These are phyloP conservation scores for Luffa aegyptiaca DNA, from an alignment of 306 rosid genomes.

Conservation along the genomic window DNA sequence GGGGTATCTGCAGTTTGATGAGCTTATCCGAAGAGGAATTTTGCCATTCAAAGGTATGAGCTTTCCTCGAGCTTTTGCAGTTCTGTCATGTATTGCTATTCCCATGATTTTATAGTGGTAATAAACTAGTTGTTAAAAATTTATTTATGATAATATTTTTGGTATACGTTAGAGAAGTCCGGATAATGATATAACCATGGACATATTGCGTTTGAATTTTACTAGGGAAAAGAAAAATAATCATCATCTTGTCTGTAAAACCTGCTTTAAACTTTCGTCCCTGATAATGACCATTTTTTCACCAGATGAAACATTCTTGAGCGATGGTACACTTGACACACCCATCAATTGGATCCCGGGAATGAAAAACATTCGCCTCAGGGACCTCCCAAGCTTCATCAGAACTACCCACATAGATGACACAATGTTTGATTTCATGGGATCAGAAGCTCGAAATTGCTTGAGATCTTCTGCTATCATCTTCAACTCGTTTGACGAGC, in stretches of 20 bases:
- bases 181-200: neutral
- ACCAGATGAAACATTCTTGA: slow-evolving; percentile 21
- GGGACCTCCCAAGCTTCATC: slow-evolving; percentile 33
- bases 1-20: slow-evolving; percentile 22
- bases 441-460: slow-evolving; percentile 21
- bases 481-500: slow-evolving; percentile 29
- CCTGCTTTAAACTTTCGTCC: neutral
- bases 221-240: neutral
- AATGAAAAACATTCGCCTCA: slow-evolving; percentile 26
- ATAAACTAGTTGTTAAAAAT: neutral
- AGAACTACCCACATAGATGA: slow-evolving; percentile 19
- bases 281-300: neutral
- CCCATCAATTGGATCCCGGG: slow-evolving; percentile 33
- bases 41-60: slow-evolving; percentile 24
- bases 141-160: neutral
- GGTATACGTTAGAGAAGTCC: neutral
- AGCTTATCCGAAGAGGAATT: slow-evolving; percentile 21
- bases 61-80: neutral
- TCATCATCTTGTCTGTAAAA: neutral
- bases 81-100: neutral
- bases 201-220: neutral
- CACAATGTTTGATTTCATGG: slow-evolving; percentile 29
- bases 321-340: slow-evolving; percentile 18
- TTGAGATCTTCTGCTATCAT: slow-evolving; percentile 24
- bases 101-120: neutral